Evolutionary conservation across 2,329 filamentous ascomycete species (phyloP), one percentile per base, ranked within the genome.

Genomic region (Penicillium sp.): DNA sequence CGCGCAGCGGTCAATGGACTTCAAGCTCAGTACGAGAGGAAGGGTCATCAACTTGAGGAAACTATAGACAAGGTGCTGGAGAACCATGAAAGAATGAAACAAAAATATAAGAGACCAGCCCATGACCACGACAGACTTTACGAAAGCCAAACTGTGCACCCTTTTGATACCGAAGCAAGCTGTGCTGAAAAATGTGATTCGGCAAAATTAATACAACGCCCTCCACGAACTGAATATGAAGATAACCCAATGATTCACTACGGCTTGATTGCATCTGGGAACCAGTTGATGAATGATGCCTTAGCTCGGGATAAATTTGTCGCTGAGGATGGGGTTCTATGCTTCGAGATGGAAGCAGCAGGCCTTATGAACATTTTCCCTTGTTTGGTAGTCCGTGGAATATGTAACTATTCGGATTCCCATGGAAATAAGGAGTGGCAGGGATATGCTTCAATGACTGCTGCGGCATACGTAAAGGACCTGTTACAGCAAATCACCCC

Each of bases 81-180:
- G 14, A 56, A 45, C 16, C 33, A 56, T 14, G 33, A 23, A 30
- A 49, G 28, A 20, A 42, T 58, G 20, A 42, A 20, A 42, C 24
- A 33, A 38, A 59, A 52, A n/a, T 61, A 61, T 42, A 40, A 56
- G 26, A 56, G 59, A n/a, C 61, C 63, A 18, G 55, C 54, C 35
- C 30, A 21, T 23, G 20, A 8, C 7, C 40, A 21, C 6, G 61
- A 63, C 51, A 49, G 55, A 11, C 46, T 64, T 20, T 62, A 58
- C 18, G 28, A 47, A 38, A 42, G 30, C 20, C 18, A 48, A 11
- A 28, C 52, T 56, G 35, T 59, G 24, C 61, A 63, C 52, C 59
- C 50, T n/a, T 11, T 21, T 21, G 50, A 51, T 28, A 47, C 38
- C 1, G 43, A 28, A 47, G n/a, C 12, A n/a, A 47, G 12, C 3